Evolutionary conservation across 371 early-diverging fungal genomes (phyloP).

Genomic region (Saksenaea vasiformis): DNA sequence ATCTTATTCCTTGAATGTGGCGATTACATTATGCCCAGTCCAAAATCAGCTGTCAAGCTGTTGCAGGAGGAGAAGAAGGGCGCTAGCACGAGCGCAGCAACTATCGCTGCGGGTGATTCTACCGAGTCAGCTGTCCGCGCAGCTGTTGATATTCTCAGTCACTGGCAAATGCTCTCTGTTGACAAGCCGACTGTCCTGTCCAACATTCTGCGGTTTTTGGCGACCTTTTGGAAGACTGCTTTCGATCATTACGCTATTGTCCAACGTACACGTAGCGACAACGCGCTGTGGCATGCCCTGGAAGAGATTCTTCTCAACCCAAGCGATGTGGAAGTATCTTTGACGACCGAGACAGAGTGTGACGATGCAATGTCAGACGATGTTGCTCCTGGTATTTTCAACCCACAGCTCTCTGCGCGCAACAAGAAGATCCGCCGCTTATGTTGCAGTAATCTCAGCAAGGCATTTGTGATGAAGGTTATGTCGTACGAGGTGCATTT

Average conservation of each 20-base stretch:
- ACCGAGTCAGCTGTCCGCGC: conserved; percentile 44
- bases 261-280: conserved; percentile 46
- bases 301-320: conserved; percentile 42
- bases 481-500: conserved; percentile 46
- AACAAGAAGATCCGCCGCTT: conserved; percentile 27
- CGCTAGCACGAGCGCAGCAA: conserved; percentile 8
- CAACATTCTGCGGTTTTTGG: conserved; percentile 40
- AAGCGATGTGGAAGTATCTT: conserved; percentile 14
- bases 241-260: conserved; percentile 51
- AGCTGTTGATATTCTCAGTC: conserved; percentile 31
- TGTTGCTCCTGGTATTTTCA: background rate
- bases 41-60: conserved; percentile 51
- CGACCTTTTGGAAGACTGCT: conserved; percentile 50
- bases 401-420: conserved; percentile 5
- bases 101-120: background rate
- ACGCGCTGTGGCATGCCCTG: conserved; percentile 40
- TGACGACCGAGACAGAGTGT: background rate
- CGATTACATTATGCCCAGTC: conserved; percentile 54
- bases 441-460: conserved; percentile 42
- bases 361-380: background rate
- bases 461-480: conserved; percentile 41
- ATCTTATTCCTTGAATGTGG: conserved; percentile 51
- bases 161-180: conserved; percentile 38
- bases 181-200: conserved; percentile 44
- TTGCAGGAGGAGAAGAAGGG: conserved; percentile 66